phyloP scores from a whole-genome alignment of 176 grass and related monocot genomes.

The Poa annua region DNA sequence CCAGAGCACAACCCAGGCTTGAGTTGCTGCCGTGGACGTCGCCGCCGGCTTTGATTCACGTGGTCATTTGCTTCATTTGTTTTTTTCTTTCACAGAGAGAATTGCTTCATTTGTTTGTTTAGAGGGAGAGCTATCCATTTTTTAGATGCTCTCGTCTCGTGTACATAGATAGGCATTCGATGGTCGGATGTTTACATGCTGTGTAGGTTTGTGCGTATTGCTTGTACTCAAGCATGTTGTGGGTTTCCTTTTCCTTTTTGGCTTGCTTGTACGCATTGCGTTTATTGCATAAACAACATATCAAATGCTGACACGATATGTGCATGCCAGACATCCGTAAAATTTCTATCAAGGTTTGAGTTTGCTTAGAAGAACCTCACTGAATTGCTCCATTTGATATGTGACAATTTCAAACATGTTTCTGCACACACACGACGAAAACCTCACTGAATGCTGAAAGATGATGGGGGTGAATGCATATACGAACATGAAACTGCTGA shows the following conservation, averaged over 20 bases:
- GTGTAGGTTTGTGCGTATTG: neutral
- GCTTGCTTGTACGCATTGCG: neutral
- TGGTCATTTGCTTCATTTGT: neutral
- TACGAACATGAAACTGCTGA: neutral
- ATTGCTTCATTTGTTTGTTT: neutral
- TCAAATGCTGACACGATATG: neutral
- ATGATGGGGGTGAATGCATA: neutral
- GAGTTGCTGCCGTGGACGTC: neutral
- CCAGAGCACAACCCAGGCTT: neutral
- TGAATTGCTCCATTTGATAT: neutral
- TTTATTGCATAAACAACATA: neutral
- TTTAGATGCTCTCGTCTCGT: neutral
- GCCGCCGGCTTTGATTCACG: constrained; percentile 23
- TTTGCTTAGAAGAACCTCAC: neutral
- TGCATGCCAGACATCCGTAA: too few species aligned
- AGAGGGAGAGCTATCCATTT: neutral
- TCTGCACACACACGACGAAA: neutral
- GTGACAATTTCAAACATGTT: neutral
- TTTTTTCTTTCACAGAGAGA: neutral
- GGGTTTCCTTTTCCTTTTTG: neutral
- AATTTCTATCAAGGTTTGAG: neutral
- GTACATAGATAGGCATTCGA: neutral
- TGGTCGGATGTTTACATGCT: neutral
- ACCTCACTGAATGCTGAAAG: neutral
- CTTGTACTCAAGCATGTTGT: neutral